phyloP scores from a whole-genome alignment of 495 filamentous ascomycete genomes.

The Talaromyces proteolyticus region DNA sequence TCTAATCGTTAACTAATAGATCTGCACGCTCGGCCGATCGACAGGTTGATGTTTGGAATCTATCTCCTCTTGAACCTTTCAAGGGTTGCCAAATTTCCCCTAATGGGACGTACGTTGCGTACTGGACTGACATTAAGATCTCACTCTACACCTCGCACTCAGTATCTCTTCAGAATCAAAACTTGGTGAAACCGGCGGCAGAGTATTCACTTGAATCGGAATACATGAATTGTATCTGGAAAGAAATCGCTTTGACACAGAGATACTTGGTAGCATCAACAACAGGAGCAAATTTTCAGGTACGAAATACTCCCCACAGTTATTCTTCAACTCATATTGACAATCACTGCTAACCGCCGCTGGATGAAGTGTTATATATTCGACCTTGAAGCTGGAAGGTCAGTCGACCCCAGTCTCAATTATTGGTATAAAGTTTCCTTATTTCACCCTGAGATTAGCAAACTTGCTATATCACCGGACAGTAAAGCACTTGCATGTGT shows the following conservation, averaged over 20 bases:
- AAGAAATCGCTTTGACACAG: slow-evolving; percentile 1
- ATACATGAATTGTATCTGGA: slow-evolving; percentile 4
- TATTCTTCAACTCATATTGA: slow-evolving; percentile 41
- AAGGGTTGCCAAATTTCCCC: slow-evolving; percentile 23
- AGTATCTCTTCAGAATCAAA: slow-evolving; percentile 4
- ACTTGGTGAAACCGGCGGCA: background rate
- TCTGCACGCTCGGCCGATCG: background rate
- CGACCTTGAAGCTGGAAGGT: background rate
- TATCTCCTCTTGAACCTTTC: slow-evolving; percentile 7
- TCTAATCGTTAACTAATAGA: too few species aligned
- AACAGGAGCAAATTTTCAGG: slow-evolving; percentile 7
- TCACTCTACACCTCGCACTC: slow-evolving; percentile 21
- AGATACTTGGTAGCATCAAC: slow-evolving; percentile 5
- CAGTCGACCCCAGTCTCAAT: background rate
- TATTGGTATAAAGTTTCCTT: slow-evolving; percentile 2
- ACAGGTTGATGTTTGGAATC: slow-evolving; percentile 3
- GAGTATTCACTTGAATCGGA: background rate
- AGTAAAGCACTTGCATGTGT: slow-evolving; percentile 17
- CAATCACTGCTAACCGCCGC: slow-evolving; percentile 25
- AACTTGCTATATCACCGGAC: slow-evolving; percentile 23
- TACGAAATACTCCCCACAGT: slow-evolving; percentile 21
- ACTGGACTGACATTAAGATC: slow-evolving; percentile 23
- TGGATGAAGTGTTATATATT: slow-evolving; percentile 11
- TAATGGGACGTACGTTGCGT: slow-evolving; percentile 17
- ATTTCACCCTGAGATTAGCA: slow-evolving; percentile 9